Base-by-base conservation (phyloP, 2,329 filamentous ascomycete species). In the Xylaria sp. region DNA sequence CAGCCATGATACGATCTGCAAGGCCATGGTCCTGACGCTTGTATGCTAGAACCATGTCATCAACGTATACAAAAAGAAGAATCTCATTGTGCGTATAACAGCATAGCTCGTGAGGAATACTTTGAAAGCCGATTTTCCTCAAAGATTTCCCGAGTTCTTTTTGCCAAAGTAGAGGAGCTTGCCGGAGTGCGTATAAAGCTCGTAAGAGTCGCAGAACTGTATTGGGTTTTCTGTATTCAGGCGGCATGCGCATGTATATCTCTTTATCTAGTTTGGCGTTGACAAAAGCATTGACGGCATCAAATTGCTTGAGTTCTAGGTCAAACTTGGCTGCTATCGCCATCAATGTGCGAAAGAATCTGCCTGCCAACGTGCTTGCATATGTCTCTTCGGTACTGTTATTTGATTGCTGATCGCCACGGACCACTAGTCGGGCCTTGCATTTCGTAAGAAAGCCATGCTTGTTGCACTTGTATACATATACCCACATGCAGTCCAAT, bases 401-500 rank as follows among this genome's bases (percentile, higher is more conserved):
- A n/a, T 34, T 42, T 0, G 47, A 30, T 16, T 56, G 54, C 47
- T 57, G 55, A 18, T 57, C 48, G 2, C 55, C 55, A 34, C 55
- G 1, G 0, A 57, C 55, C 9, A 57, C 55, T 1, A 57, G 37
- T 2, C 55, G 18, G n/a, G 48, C 55, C 6, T 57, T 57, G 37
- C 49, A 57, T 19, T 52, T 57, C 1, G 18, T 10, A 3, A 18
- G 44, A 8, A 35, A 52, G 4, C 48, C 55, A 18, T 52, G 55
- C 18, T 48, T 57, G 11, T 57, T 18, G 30, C 52, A 57, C 39
- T 57, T 57, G 23, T 57, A 57, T 6, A 57, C 18, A 13, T 52
- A 57, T 18, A 57, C 55, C 55, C 55, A 57, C 49, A 52, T 52
- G 19, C 48, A 57, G 19, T 57, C 55, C 2, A 57, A 48, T 2